Conservation (phyloP, 139 green algal genomes). For the Chlorella sp. region DNA sequence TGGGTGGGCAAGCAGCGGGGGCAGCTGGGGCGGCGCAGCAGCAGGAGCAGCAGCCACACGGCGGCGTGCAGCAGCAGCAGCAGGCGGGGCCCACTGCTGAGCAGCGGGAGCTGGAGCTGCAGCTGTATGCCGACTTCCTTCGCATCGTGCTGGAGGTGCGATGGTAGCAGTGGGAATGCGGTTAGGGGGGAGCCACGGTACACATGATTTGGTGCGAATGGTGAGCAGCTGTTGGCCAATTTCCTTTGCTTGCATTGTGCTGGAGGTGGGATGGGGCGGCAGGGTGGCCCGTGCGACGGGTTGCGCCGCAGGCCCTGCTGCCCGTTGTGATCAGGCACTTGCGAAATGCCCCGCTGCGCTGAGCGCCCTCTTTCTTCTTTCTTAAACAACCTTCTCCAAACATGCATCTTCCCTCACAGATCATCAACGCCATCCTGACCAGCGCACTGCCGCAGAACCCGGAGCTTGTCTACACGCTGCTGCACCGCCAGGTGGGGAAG, state of each 20-base stretch:
- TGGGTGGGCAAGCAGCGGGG: background rate
- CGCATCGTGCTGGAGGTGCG: conserved; percentile 82
- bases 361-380: too few species aligned
- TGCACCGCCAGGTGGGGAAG: conserved; percentile 82
- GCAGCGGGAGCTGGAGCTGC: conserved; percentile 51
- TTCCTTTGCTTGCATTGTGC: too few species aligned
- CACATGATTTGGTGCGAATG: too few species aligned
- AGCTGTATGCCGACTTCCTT: conserved; percentile 88
- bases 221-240: too few species aligned
- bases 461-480: conserved; percentile 89
- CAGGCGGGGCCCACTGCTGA: background rate
- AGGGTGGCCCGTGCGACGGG: too few species aligned
- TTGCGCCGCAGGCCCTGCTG: too few species aligned
- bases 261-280: too few species aligned
- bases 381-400: too few species aligned
- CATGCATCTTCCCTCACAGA: background rate
- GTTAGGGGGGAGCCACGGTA: too few species aligned
- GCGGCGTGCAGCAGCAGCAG: background rate
- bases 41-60: background rate
- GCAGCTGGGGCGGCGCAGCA: background rate
- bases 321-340: too few species aligned
- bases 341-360: too few species aligned
- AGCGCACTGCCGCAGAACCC: conserved; percentile 58
- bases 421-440: conserved; percentile 85
- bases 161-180: too few species aligned